Percentiles rank a stretch among this genome's conserved stretches.
phyloP scores from a whole-genome alignment of 768 basidiomycete genomes.

The Tricholoma hemisulphureum region DNA sequence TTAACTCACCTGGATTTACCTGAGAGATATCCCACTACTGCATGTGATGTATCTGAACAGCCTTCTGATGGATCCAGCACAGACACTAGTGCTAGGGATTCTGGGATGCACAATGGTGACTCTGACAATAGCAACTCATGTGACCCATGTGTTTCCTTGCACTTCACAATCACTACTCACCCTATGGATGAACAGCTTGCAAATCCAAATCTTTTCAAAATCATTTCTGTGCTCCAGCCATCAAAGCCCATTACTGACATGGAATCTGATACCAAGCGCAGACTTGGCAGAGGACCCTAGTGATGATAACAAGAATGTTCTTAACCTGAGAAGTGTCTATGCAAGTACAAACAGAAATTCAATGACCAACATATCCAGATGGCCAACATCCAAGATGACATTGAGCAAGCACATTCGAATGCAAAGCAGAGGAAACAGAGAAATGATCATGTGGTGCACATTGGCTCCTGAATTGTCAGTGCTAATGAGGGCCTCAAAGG shows the following conservation, averaged over 20 bases:
- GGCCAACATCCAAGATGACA: not conserved
- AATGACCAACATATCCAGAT: not conserved
- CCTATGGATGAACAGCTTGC: not conserved
- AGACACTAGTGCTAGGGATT: too few species aligned
- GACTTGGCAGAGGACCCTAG: not conserved
- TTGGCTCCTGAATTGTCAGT: not conserved
- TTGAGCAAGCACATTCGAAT: not conserved
- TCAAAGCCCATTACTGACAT: not conserved
- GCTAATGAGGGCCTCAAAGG: not conserved
- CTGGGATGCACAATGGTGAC: too few species aligned
- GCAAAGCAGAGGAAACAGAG: conserved; percentile 1
- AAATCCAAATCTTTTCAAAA: not conserved
- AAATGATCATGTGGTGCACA: not conserved
- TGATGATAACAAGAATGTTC: not conserved
- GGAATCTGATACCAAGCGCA: not conserved
- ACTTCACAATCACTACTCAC: not conserved
- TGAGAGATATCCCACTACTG: too few species aligned
- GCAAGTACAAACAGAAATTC: not conserved
- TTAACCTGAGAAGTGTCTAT: not conserved
- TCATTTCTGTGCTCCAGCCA: not conserved
- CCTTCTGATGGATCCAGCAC: too few species aligned
- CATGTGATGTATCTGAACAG: too few species aligned
- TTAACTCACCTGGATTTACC: too few species aligned
- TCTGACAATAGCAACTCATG: too few species aligned
- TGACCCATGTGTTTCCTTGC: not conserved